These are phyloP conservation scores for Pseudogymnoascus pannorum DNA, from an alignment of 2,329 filamentous ascomycete genomes.

Conservation along the genomic window DNA sequence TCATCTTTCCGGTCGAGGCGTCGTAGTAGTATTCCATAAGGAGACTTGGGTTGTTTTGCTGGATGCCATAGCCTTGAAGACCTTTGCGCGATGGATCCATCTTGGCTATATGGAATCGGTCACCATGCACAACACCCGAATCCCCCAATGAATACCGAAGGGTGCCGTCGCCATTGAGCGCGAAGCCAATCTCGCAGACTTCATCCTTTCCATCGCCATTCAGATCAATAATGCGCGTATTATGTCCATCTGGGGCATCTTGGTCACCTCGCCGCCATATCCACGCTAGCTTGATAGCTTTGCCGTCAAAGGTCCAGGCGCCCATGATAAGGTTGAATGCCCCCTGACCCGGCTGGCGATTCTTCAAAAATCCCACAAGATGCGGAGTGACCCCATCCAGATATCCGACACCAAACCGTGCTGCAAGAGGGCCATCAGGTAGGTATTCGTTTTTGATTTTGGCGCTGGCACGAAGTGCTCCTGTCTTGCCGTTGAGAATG, in stretches of 20 bases:
- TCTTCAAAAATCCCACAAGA: background rate
- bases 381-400: background rate
- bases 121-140: background rate
- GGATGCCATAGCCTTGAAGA: background rate
- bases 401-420: background rate
- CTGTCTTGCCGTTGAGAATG: background rate
- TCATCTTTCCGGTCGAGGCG: background rate
- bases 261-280: background rate
- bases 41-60: background rate
- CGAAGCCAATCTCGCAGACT: background rate
- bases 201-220: background rate
- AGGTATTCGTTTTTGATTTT: background rate
- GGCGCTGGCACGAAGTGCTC: background rate
- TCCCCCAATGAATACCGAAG: background rate
- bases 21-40: background rate
- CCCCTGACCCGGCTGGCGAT: background rate
- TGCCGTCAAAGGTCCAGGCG: background rate
- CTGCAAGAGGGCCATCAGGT: background rate
- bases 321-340: background rate
- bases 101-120: slow-evolving; percentile 5
- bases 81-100: background rate
- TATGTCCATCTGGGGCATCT: background rate
- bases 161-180: background rate
- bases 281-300: background rate
- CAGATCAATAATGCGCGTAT: background rate